Evolutionary conservation across 2,329 filamentous ascomycete species (phyloP).

Genomic region (Colletotrichum caudatum): DNA sequence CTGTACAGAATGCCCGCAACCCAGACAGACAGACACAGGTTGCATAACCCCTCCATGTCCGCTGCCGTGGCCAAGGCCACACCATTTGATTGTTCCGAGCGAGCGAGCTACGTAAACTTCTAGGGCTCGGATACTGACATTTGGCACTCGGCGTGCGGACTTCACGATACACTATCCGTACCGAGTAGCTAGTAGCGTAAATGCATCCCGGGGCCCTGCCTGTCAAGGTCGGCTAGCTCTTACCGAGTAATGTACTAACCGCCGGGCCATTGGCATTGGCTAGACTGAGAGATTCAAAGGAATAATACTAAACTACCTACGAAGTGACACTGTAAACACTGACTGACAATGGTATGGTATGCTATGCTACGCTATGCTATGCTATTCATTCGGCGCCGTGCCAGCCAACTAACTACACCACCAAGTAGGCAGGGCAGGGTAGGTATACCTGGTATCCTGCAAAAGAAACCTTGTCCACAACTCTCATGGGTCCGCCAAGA

Average conservation of each 20-base stretch:
- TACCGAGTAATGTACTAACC: not conserved
- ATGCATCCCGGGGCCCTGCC: not conserved
- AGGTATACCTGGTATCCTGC: not conserved
- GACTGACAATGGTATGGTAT: no score
- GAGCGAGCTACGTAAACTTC: conserved; percentile 15
- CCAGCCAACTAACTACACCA: not conserved
- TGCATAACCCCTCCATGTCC: not conserved
- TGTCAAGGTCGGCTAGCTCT: conserved; percentile 27
- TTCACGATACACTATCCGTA: not conserved
- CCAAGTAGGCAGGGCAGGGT: no score
- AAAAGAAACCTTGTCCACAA: not conserved
- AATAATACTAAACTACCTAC: not conserved
- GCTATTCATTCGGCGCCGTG: not conserved
- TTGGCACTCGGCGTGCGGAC: conserved; percentile 25
- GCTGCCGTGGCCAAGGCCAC: conserved; percentile 17
- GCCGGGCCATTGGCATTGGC: conserved; percentile 17
- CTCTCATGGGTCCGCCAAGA: not conserved
- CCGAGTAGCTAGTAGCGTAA: no score
- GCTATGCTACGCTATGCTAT: no score
- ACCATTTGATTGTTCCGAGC: conserved; percentile 22
- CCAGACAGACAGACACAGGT: no score
- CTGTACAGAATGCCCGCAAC: no score
- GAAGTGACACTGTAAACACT: no score
- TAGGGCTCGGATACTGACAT: conserved; percentile 40
- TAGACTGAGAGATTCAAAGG: conserved; percentile 5